Conservation (phyloP, 345 rosid species). For the Eucalyptus cloeziana region DNA sequence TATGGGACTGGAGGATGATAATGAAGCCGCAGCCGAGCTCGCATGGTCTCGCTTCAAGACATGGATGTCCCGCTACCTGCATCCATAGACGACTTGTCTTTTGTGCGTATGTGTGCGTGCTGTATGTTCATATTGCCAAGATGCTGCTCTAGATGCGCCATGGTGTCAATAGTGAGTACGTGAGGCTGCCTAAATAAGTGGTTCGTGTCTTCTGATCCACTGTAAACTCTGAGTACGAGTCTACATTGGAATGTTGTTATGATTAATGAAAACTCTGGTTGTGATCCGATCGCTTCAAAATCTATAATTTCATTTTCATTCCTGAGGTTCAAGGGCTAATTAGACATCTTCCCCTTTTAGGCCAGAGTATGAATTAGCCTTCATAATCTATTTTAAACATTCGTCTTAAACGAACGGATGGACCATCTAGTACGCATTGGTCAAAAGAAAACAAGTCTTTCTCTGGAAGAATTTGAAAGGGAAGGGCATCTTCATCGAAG, state of each 20-base stretch:
- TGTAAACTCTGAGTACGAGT: neutral
- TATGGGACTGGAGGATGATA: slow-evolving; percentile 85
- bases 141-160: neutral
- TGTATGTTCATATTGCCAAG: neutral
- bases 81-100: neutral
- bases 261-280: neutral
- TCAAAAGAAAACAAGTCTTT: neutral
- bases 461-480: neutral
- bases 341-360: neutral
- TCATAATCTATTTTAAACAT: neutral
- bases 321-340: neutral
- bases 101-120: neutral
- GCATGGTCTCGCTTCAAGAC: slow-evolving; percentile 88
- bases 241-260: neutral
- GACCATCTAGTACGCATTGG: neutral
- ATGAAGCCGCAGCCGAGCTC: slow-evolving; percentile 65
- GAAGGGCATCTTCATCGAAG: neutral
- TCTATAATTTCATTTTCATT: neutral
- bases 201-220: neutral
- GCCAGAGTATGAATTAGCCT: neutral
- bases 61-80: slow-evolving; percentile 70
- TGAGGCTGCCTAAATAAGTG: neutral
- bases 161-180: neutral
- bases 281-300: neutral
- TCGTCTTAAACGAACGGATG: neutral